Percentiles rank a stretch among this genome's conserved stretches.
These are phyloP conservation scores for Pythium myriotylum DNA, from an alignment of 352 stramenopile species.

Conservation along the genomic window DNA sequence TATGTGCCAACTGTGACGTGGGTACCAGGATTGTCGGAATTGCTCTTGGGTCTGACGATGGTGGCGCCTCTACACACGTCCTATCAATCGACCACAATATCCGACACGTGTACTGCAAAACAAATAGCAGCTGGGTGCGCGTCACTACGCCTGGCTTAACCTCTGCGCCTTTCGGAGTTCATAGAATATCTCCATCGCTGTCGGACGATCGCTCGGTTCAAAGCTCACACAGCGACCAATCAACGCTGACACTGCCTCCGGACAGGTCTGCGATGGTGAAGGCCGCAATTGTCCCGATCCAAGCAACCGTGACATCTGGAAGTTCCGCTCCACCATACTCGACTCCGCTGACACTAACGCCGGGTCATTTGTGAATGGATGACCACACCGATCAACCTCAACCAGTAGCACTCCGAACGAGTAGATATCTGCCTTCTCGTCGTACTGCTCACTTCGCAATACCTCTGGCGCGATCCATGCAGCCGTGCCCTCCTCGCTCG, in stretches of 20 bases:
- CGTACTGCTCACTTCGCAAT: no score
- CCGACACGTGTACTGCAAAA: no score
- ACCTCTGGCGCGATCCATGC: no score
- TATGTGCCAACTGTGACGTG: no score
- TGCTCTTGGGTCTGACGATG: no score
- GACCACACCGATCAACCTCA: neutral
- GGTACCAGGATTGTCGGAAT: no score
- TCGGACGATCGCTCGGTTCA: neutral
- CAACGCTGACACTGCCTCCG: neutral
- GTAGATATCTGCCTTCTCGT: no score
- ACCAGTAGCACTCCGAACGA: neutral
- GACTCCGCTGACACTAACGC: neutral
- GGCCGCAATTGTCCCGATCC: neutral
- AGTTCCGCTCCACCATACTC: neutral
- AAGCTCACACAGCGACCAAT: neutral
- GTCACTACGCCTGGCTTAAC: neutral
- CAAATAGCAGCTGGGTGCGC: no score
- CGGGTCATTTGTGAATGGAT: no score
- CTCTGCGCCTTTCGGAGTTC: neutral
- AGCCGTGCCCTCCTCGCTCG: constrained; percentile 22
- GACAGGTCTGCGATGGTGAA: neutral
- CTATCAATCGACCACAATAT: no score
- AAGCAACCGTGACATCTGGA: neutral
- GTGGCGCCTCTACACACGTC: no score
- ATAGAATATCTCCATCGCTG: neutral